Base-by-base conservation (phyloP, 176 grass and related monocot species). In the Carex scoparia region DNA sequence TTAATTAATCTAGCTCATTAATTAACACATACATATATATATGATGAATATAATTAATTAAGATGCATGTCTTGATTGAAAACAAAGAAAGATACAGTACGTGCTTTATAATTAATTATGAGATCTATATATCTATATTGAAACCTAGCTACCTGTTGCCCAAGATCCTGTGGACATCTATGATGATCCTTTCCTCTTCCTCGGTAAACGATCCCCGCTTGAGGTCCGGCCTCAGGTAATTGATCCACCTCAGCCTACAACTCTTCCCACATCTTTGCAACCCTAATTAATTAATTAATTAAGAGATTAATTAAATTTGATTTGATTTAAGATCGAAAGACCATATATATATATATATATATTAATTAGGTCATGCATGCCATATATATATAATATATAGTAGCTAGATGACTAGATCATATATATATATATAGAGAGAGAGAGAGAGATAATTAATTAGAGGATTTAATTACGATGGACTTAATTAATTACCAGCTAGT, bases 211-310 rank as follows among this genome's bases (percentile, higher is more conserved):
- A 92, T 30, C 97, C 97, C 40, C 93, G 89, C 78, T 86, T 99
- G 4, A 99, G 97, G 84, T 99, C 97, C 3, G 97, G 97, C 40
- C 89, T 91, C 90, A 99, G 83, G 90, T 99, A 99, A 80, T 99
- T 99, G 88, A 99, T 99, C 97, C 97, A 99, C 62, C 97, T 91
- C 69, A 99, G 87, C 69, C 97, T 91, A 71, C 97, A 99, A 85
- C 97, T 99, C 97, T 99, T 99, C n/a, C 97, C 97, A 82, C 97
- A 99, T 7, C 97, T 92, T 88, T 96, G 97, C 81, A 99, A 83
- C 66, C 93, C 97, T 96, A 61, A 61, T 61, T 77, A 37, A 69
- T 61, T 77, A 37, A 69, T 54, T 5, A 35, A 15, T 57, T 13
- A 54, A 35, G 15, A 58, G 11, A 15, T 77, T 56, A 23, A 27